Conservation (phyloP, 768 basidiomycete genomes). For the Amanita jacksonii region DNA sequence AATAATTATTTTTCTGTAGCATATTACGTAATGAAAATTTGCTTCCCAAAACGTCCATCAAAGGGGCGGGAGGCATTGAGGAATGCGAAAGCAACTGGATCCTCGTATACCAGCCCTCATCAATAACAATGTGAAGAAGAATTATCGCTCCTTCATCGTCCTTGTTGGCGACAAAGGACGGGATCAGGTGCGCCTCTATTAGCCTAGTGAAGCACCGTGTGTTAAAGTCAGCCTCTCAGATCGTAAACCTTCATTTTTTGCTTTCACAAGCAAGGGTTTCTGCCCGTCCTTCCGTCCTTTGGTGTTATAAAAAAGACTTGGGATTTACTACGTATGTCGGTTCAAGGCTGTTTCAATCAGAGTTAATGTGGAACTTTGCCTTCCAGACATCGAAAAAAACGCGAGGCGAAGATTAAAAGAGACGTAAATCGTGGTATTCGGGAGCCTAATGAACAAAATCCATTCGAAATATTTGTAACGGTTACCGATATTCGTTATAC, state of each 20-base stretch:
- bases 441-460: slow-evolving; percentile 91
- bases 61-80: too few relatives aligned
- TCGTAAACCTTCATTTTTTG: slow-evolving; percentile 93
- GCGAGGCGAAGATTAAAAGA: slow-evolving; percentile 93
- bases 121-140: slow-evolving; percentile 86
- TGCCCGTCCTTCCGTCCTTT: slow-evolving; percentile 83
- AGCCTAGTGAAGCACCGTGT: too few relatives aligned
- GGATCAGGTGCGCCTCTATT: slow-evolving; percentile 57
- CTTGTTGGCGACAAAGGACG: slow-evolving; percentile 90
- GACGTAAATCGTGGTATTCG: slow-evolving; percentile 92
- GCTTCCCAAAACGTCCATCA: too few relatives aligned
- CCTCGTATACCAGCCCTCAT: slow-evolving; percentile 89
- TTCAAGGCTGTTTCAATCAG: not conserved
- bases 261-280: slow-evolving; percentile 87
- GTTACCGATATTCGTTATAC: slow-evolving; percentile 99
- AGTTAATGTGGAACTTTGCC: slow-evolving; percentile 1
- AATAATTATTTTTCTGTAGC: too few relatives aligned
- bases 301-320: slow-evolving; percentile 99
- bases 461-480: slow-evolving; percentile 96
- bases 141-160: slow-evolving; percentile 92
- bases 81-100: slow-evolving; percentile 87
- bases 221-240: slow-evolving; percentile 27
- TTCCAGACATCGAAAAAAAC: slow-evolving; percentile 85
- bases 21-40: too few relatives aligned
- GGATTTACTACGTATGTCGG: slow-evolving; percentile 79